Conservation (phyloP, 495 filamentous ascomycete species). For the Xylaria nigripes region DNA sequence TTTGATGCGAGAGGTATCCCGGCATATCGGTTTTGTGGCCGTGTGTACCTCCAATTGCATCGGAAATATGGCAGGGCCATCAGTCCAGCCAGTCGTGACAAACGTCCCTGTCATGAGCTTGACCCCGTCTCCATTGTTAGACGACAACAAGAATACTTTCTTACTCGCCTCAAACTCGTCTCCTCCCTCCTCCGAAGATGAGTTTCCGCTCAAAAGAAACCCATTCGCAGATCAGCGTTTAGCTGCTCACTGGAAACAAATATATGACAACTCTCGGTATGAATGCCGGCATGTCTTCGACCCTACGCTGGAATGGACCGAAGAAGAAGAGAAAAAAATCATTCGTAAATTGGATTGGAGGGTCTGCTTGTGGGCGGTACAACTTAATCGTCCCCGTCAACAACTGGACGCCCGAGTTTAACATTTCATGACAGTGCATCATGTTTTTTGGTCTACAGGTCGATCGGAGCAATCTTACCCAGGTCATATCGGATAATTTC, state of each 20-base stretch:
- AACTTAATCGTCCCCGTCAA: constrained; percentile 11
- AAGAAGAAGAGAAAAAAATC: constrained; percentile 44
- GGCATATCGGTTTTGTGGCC: neutral
- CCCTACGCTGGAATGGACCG: constrained; percentile 43
- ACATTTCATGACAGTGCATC: constrained; percentile 20
- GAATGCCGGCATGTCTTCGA: constrained; percentile 48
- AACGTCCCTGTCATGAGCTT: neutral
- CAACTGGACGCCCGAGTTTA: constrained; percentile 3
- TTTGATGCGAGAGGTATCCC: neutral
- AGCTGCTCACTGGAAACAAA: constrained; percentile 22
- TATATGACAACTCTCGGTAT: constrained; percentile 29
- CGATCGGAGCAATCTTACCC: constrained; percentile 48
- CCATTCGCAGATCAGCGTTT: constrained; percentile 26
- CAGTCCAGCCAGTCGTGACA: neutral
- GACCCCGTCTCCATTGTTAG: neutral
- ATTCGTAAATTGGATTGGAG: constrained; percentile 47
- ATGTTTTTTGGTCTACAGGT: constrained; percentile 53
- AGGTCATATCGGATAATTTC: constrained; percentile 50
- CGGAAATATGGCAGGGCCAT: constrained; percentile 8
- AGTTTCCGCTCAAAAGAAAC: constrained; percentile 17
- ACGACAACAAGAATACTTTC: neutral
- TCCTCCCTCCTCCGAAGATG: constrained; percentile 4
- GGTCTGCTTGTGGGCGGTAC: constrained; percentile 43
- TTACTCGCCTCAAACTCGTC: neutral
- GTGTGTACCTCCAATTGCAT: neutral